Percentiles rank a stretch among this genome's conserved stretches.
These are phyloP conservation scores for Gillenia trifoliata DNA, from an alignment of 306 rosid species.

Conservation along the genomic window DNA sequence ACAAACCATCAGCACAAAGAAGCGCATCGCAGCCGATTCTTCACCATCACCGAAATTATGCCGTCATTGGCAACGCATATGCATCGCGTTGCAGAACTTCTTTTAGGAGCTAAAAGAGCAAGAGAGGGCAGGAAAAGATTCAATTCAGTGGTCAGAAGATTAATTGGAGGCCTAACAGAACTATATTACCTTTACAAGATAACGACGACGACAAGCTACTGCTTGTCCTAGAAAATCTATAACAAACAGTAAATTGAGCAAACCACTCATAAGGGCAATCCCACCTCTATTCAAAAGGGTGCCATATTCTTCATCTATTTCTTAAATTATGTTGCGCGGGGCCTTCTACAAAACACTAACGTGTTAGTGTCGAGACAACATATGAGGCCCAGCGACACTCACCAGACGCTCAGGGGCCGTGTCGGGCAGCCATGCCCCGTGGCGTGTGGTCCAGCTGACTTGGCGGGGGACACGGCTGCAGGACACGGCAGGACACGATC, in stretches of 20 bases:
- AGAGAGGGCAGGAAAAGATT: background rate
- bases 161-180: background rate
- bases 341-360: too few relatives aligned
- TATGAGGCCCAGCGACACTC: too few relatives aligned
- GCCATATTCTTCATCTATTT: slow-evolving; percentile 10
- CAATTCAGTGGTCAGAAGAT: background rate
- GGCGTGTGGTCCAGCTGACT: too few relatives aligned
- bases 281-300: slow-evolving; percentile 17
- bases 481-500: too few relatives aligned
- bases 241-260: background rate
- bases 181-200: background rate
- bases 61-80: background rate
- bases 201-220: background rate
- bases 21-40: too few relatives aligned
- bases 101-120: background rate
- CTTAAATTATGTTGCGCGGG: too few relatives aligned
- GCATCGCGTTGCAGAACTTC: background rate
- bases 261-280: background rate
- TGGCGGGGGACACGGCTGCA: too few relatives aligned
- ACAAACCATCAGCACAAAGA: too few relatives aligned
- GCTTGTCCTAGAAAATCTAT: background rate
- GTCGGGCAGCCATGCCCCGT: too few relatives aligned
- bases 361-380: too few relatives aligned
- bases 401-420: too few relatives aligned
- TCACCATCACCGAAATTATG: background rate